Conservation (phyloP, 768 basidiomycete genomes). For the Lactarius sp. region DNA sequence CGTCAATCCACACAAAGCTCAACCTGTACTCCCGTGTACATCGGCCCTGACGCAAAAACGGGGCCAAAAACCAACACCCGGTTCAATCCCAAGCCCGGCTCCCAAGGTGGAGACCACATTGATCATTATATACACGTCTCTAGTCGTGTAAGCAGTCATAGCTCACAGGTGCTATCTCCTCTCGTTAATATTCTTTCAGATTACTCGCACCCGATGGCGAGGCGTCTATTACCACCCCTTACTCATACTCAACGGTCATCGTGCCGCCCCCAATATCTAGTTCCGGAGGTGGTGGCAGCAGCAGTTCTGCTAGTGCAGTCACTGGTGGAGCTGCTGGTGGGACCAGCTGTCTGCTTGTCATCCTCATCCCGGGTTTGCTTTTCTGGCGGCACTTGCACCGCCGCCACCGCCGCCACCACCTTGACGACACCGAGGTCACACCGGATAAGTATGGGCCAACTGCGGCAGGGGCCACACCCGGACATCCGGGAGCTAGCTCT, state of each 20-base stretch:
- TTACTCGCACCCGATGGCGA: slow-evolving; percentile 16
- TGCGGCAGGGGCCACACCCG: slow-evolving; percentile 25
- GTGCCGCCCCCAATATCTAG: slow-evolving; percentile 21
- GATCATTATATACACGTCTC: slow-evolving; percentile 4
- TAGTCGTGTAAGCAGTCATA: not conserved
- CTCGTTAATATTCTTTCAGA: not conserved
- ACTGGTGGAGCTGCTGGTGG: slow-evolving; percentile 33
- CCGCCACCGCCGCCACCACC: too few species aligned
- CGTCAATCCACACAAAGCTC: too few species aligned
- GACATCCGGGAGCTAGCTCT: slow-evolving; percentile 11
- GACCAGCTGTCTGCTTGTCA: slow-evolving; percentile 23
- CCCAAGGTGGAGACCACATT: not conserved
- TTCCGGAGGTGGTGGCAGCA: slow-evolving; percentile 8
- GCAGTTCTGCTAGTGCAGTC: slow-evolving; percentile 28
- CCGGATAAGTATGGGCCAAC: slow-evolving; percentile 26
- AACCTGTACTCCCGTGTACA: too few species aligned
- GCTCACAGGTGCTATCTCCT: not conserved
- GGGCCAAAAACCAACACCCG: not conserved
- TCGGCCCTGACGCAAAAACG: too few species aligned
- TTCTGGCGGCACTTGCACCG: too few species aligned
- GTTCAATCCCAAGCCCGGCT: not conserved
- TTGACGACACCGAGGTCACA: slow-evolving; percentile 13
- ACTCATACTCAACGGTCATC: slow-evolving; percentile 23
- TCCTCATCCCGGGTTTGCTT: slow-evolving; percentile 24
- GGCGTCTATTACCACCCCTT: slow-evolving; percentile 12